phyloP scores from a whole-genome alignment of 2,329 filamentous ascomycete genomes.

The Penicillium sp. region DNA sequence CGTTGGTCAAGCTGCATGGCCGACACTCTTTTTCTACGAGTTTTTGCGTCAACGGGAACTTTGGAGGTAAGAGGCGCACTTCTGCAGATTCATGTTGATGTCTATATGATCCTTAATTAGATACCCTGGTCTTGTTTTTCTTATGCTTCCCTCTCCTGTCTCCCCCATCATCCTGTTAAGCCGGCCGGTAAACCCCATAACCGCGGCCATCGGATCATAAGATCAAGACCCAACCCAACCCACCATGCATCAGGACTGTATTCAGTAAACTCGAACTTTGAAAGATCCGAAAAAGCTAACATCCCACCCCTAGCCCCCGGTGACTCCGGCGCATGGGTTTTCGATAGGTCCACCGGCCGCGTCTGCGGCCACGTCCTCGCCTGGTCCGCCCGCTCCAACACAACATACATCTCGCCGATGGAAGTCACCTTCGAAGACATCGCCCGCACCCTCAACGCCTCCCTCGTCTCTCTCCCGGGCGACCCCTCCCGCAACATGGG shows the following conservation, averaged over 20 bases:
- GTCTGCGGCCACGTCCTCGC: conserved; percentile 91
- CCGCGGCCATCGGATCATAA: conserved; percentile 19
- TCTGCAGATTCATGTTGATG: conserved; percentile 31
- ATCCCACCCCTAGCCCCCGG: conserved; percentile 62
- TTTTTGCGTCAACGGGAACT: conserved; percentile 66
- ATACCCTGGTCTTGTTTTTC: conserved; percentile 31
- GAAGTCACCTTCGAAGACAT: conserved; percentile 87
- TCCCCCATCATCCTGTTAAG: conserved; percentile 19
- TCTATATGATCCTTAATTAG: conserved; percentile 32
- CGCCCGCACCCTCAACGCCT: conserved; percentile 74
- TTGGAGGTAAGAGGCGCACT: conserved; percentile 55
- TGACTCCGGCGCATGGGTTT: conserved; percentile 91
- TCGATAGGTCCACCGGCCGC: conserved; percentile 77
- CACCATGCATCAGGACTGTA: conserved; percentile 14
- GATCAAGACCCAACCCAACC: conserved; percentile 12
- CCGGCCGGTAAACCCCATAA: conserved; percentile 27
- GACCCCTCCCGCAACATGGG: conserved; percentile 38
- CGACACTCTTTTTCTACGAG: conserved; percentile 79
- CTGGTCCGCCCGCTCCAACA: conserved; percentile 78
- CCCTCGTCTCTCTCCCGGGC: conserved; percentile 73
- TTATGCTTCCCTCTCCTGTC: conserved; percentile 10
- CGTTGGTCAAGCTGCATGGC: conserved; percentile 85
- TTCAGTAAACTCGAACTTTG: conserved; percentile 23
- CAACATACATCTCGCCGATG: conserved; percentile 96
- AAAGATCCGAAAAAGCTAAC: conserved; percentile 23